A percentile compares a stretch with the other conserved stretches of the same genome.
These are phyloP conservation scores for Chlamydomonas reinhardtii DNA, from an alignment of 163 green algal genomes.

Conservation along the genomic window DNA sequence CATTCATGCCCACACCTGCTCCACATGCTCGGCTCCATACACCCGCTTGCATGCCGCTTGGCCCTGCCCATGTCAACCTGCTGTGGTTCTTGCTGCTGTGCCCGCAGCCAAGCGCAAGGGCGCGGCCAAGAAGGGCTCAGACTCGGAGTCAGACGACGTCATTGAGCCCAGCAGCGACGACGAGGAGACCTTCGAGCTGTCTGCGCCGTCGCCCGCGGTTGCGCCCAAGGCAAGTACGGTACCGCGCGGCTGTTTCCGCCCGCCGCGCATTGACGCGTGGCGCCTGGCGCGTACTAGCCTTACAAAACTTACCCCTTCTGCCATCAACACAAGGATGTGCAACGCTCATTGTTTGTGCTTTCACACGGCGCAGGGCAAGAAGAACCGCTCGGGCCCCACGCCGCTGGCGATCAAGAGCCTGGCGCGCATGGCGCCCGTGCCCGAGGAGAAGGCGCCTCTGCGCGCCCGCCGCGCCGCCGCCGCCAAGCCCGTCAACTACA, in stretches of 20 bases:
- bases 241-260: background rate
- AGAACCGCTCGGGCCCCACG: conserved; percentile 75
- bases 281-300: no score
- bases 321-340: no score
- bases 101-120: conserved; percentile 58
- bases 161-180: conserved; percentile 17
- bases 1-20: no score
- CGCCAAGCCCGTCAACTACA: conserved; percentile 23
- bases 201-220: conserved; percentile 61
- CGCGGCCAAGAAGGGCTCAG: conserved; percentile 18
- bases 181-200: conserved; percentile 59
- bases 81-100: background rate
- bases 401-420: conserved; percentile 76
- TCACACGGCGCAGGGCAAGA: conserved; percentile 68
- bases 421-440: conserved; percentile 43
- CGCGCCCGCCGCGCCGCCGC: conserved; percentile 1
- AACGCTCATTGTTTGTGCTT: no score
- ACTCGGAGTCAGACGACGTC: conserved; percentile 24
- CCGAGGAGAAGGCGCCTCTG: conserved; percentile 29
- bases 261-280: no score
- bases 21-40: no score
- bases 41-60: no score
- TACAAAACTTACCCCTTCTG: no score
- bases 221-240: conserved; percentile 53
- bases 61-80: background rate